Evolutionary conservation across 768 basidiomycete species (phyloP), one percentile per base, ranked within the genome.

Genomic region (Phylloporus sp.): DNA sequence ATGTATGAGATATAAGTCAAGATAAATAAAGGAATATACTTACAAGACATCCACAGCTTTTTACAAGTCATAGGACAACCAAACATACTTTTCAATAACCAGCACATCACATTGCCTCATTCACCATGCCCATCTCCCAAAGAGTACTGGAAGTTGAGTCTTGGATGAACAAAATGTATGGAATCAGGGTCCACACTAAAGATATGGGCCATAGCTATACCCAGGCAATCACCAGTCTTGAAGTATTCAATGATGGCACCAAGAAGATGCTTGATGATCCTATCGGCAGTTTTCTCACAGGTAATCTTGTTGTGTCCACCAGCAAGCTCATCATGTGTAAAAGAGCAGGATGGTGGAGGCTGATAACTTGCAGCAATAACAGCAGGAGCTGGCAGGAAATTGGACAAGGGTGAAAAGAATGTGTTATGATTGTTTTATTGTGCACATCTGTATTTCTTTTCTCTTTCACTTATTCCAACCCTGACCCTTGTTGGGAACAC

Each of bases 41-140:
- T 33, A 38, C 36, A 48, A 4, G 23, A 15, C 6, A 21, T 47
- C 15, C 23, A 9, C 1, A 49, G 37, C 29, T 46, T 51, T 14
- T 10, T 37, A 36, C 44, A 51, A 5, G 2, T 0, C 5, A 38
- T 17, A 0, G 40, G 28, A 3, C n/a, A 11, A 3, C 29, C 36
- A 0, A 14, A 26, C 10, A 1, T 3, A 4, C 18, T 6, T 7
- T 1, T 21, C 27, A 50, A n/a, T 20, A 50, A 10, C 14, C 9
- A 21, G 34, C 49, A 50, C 2, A 7, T 17, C 2, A 45, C 18
- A 0, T 9, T 2, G 2, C 20, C 2, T 1, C 11, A n/a, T 17
- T 39, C 39, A n/a, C 43, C 44, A n/a, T 50, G 49, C 8, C 26
- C 40, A 31, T 32, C 29, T 38, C 44, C 40, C 0, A 50, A 29